phyloP scores from a whole-genome alignment of 306 rosid genomes.

The Pterocarpus macrocarpus region DNA sequence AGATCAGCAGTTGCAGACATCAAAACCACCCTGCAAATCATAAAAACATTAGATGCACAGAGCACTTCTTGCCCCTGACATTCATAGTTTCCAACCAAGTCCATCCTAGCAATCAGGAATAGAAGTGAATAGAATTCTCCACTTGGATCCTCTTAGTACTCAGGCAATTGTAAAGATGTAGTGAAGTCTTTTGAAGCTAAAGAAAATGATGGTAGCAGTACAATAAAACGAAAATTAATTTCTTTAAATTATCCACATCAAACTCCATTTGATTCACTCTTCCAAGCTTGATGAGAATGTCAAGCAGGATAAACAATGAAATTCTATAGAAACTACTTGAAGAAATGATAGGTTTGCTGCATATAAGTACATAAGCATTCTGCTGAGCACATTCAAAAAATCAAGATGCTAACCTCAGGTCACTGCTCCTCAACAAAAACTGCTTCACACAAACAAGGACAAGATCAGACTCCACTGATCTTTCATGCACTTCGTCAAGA shows the following conservation, averaged over 20 bases:
- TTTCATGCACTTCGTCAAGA: conserved; percentile 96
- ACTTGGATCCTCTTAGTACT: conserved; percentile 5
- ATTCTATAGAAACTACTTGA: neutral
- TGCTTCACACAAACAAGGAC: conserved; percentile 91
- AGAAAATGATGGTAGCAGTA: conserved; percentile 11
- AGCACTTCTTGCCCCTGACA: conserved; percentile 28
- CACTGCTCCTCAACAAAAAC: conserved; percentile 73
- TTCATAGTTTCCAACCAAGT: conserved; percentile 21
- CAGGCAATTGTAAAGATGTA: conserved; percentile 20
- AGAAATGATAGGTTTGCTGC: neutral
- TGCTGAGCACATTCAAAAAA: conserved; percentile 15
- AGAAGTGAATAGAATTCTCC: conserved; percentile 6
- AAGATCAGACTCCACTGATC: conserved; percentile 95
- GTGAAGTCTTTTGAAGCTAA: neutral
- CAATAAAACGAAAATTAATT: conserved; percentile 16
- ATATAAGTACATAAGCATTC: neutral
- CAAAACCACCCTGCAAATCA: conserved; percentile 78
- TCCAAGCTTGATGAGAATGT: conserved; percentile 8
- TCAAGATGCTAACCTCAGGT: conserved; percentile 70
- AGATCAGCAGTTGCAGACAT: conserved; percentile 97
- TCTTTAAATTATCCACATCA: conserved; percentile 32
- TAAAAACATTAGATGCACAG: conserved; percentile 42
- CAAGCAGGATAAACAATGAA: conserved; percentile 8
- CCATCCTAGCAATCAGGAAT: conserved; percentile 21
- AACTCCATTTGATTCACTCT: conserved; percentile 13